Conservation (phyloP, 83 land plant genomes). For the Picea mariana region DNA sequence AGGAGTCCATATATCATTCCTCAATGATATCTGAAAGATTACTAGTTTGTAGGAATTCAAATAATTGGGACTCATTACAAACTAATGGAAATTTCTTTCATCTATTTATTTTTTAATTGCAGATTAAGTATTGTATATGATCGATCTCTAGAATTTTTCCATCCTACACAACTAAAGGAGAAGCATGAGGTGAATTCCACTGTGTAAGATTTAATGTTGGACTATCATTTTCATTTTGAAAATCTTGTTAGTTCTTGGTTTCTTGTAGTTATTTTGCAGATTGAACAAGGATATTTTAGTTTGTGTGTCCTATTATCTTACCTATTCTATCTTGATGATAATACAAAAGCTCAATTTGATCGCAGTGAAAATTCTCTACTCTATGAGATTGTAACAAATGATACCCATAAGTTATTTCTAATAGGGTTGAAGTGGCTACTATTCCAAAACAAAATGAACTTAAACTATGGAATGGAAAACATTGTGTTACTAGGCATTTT, state of each 20-base stretch:
- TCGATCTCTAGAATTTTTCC: slow-evolving; percentile 91
- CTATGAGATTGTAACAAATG: no score
- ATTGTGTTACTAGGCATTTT: no score
- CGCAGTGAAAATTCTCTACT: no score
- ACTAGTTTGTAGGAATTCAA: not conserved
- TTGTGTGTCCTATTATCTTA: no score
- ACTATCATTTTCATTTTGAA: not conserved
- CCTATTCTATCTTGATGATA: no score
- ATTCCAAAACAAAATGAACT: no score
- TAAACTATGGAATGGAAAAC: no score
- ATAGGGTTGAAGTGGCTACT: no score
- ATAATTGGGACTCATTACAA: not conserved
- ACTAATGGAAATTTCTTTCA: not conserved
- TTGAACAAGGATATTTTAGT: slow-evolving; percentile 31
- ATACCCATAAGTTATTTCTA: no score
- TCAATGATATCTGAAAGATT: not conserved
- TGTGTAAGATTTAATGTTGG: not conserved
- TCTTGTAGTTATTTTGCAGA: slow-evolving; percentile 73
- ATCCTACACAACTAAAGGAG: slow-evolving; percentile 61
- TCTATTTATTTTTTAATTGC: slow-evolving; percentile 1
- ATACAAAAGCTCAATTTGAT: no score
- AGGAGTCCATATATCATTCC: not conserved
- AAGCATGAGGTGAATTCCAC: slow-evolving; percentile 70
- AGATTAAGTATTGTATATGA: slow-evolving; percentile 93
- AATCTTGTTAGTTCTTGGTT: not conserved